Percentiles rank a stretch among this genome's conserved stretches.
Conservation (phyloP, 176 grass and related monocot species). For the Aegilops speltoides region DNA sequence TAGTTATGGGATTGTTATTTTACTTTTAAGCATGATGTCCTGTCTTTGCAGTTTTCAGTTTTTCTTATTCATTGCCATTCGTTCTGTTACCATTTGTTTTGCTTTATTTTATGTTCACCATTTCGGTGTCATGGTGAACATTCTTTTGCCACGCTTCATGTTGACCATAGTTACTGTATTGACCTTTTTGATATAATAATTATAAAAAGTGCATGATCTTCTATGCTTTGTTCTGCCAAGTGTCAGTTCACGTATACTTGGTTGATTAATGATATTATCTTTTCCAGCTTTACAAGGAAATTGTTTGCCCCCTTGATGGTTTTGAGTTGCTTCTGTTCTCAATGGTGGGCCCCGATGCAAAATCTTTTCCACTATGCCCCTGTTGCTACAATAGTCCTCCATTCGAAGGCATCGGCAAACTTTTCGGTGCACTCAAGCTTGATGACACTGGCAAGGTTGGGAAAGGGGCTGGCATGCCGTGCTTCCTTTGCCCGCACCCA, state of each 20-base stretch:
- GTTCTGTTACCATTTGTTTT: not conserved
- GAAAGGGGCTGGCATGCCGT: constrained; percentile 90
- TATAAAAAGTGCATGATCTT: not conserved
- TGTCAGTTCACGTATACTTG: not conserved
- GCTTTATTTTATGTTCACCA: not conserved
- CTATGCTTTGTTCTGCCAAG: constrained; percentile 15
- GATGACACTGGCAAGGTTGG: constrained; percentile 59
- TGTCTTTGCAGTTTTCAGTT: not conserved
- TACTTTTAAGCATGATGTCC: constrained; percentile 2
- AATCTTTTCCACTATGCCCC: constrained; percentile 84
- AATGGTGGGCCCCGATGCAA: constrained; percentile 78
- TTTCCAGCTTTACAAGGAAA: constrained; percentile 96
- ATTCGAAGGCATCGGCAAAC: constrained; percentile 94
- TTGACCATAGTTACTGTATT: not conserved
- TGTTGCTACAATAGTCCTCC: constrained; percentile 93
- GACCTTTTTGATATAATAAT: not conserved
- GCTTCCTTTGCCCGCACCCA: constrained; percentile 89
- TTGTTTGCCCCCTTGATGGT: constrained; percentile 85
- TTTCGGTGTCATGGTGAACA: not conserved
- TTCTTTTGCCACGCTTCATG: not conserved
- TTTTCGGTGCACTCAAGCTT: constrained; percentile 67
- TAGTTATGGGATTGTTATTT: not conserved
- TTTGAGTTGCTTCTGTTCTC: constrained; percentile 93
- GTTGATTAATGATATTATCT: constrained; percentile 26
- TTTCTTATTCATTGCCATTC: not conserved